A percentile compares a stretch with the other conserved stretches of the same genome.
phyloP scores from a whole-genome alignment of 257 asterid genomes.

The Nyctanthes arbortristis region DNA sequence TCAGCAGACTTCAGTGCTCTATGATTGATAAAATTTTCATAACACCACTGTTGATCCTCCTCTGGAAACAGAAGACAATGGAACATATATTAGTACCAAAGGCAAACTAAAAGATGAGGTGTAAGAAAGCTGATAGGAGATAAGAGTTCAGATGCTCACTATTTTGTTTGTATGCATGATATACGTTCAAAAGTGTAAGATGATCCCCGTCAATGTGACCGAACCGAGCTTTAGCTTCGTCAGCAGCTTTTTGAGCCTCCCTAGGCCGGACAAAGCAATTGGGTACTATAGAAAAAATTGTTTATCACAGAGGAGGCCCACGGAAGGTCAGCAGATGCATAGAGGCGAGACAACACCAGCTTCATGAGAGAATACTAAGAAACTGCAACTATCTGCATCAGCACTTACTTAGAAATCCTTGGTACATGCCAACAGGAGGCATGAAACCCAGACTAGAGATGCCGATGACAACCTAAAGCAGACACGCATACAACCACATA shows the following conservation, averaged over 20 bases:
- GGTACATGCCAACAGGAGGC: slow-evolving; percentile 88
- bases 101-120: not conserved
- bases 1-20: slow-evolving; percentile 93
- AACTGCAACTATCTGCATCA: slow-evolving; percentile 99
- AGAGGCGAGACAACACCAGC: slow-evolving; percentile 99
- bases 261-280: slow-evolving; percentile 99
- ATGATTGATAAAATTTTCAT: slow-evolving; percentile 75
- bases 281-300: slow-evolving; percentile 99
- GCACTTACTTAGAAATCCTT: slow-evolving; percentile 90
- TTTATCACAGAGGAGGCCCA: slow-evolving; percentile 99
- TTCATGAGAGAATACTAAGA: slow-evolving; percentile 97
- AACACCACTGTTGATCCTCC: slow-evolving; percentile 96
- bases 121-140: not conserved
- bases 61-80: slow-evolving; percentile 40
- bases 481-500: slow-evolving; percentile 54
- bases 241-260: slow-evolving; percentile 98
- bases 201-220: slow-evolving; percentile 98
- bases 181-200: slow-evolving; percentile 85
- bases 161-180: slow-evolving; percentile 94
- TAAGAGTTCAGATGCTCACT: slow-evolving; percentile 43
- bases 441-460: slow-evolving; percentile 86
- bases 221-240: slow-evolving; percentile 98
- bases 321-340: slow-evolving; percentile 99
- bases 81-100: slow-evolving; percentile 21
- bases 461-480: slow-evolving; percentile 93